Evolutionary conservation across 2,329 filamentous ascomycete genomes (phyloP).

Genomic region (Alternaria gansuensis): DNA sequence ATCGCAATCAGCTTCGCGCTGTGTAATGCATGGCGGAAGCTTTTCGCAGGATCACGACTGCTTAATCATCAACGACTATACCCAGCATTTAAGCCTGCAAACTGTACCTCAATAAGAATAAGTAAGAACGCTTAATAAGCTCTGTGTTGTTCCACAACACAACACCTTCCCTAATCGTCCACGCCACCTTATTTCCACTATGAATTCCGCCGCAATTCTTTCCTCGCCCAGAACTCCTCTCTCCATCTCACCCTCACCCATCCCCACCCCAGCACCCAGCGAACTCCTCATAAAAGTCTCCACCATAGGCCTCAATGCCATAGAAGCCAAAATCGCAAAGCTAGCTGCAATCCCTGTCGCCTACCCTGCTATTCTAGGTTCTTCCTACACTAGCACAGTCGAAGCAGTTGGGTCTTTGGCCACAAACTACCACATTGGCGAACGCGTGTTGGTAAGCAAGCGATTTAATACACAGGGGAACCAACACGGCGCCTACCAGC

Average conservation of each 20-base stretch:
- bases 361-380: neutral
- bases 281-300: neutral
- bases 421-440: neutral
- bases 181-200: neutral
- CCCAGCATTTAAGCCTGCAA: neutral
- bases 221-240: neutral
- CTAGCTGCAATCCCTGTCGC: neutral
- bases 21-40: neutral
- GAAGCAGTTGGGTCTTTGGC: neutral
- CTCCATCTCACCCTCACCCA: neutral
- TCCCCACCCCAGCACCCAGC: neutral
- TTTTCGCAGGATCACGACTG: neutral
- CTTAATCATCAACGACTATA: neutral
- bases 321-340: conserved; percentile 2
- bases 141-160: neutral
- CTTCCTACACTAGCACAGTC: neutral
- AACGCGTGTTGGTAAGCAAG: neutral
- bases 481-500: neutral
- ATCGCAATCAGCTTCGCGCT: neutral
- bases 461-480: neutral
- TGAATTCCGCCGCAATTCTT: neutral
- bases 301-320: neutral
- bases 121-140: neutral
- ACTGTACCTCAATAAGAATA: too few species aligned
- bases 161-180: neutral